Evolutionary conservation across 2,329 filamentous ascomycete genomes (phyloP), one percentile per base, ranked within the genome.

Genomic region (Fusarium sp.): DNA sequence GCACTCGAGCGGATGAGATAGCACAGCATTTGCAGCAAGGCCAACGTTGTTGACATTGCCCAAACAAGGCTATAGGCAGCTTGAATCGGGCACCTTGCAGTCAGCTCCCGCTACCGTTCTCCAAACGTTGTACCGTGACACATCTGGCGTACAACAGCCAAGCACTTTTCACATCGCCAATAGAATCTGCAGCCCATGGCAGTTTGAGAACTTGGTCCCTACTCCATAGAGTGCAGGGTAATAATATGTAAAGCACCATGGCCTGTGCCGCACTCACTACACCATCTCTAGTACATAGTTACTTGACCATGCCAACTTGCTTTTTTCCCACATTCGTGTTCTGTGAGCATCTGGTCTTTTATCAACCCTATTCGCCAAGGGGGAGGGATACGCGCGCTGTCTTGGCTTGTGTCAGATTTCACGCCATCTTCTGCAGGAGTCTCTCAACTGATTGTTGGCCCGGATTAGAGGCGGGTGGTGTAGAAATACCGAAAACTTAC

Each of bases 61-160:
- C 41, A 58, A 52, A 36, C 41, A 53, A 55, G 57, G 44, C 51
- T 57, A 29, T 43, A 41, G 44, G 46, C 53, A 61, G 48, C 25
- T 39, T 59, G 43, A 37, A 50, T 59, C 33, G 43, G 43, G 21
- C 45, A 47, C 29, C 52, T 38, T 51, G 36, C 31, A 63, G 48
- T 29, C 45, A 44, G 48, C 46, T 58, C 38, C 53, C 55, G 53
- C 51, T 56, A 44, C 61, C 61, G 54, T 57, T 63, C 39, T 51
- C 51, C 47, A 53, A 64, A 59, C 55, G 61, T 64, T 63, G 49
- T 46, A 63, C 45, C 25, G 42, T 57, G 47, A 51, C 53, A 48
- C 45, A 45, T 15, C 33, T 55, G 45, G 21, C 38, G 36, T 31
- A 53, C 53, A 52, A 32, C 56, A 52, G 36, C 25, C 41, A 51